These are phyloP conservation scores for Apiosordaria backusii DNA, from an alignment of 495 filamentous ascomycete genomes.

Conservation along the genomic window DNA sequence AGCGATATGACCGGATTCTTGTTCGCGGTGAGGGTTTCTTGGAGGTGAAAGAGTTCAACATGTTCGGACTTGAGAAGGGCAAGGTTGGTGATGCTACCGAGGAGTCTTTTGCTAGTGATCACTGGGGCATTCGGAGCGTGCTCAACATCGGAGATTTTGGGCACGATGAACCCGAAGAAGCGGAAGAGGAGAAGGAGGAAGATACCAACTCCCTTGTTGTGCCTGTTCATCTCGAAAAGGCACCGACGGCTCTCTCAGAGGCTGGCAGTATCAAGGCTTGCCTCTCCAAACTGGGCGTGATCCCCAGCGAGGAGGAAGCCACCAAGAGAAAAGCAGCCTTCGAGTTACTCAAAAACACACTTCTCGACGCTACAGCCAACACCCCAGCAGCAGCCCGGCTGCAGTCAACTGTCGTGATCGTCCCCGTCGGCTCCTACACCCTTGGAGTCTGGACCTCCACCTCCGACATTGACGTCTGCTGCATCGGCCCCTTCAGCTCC, in stretches of 20 bases:
- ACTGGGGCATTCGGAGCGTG: constrained; percentile 52
- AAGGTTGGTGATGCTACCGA: constrained; percentile 4
- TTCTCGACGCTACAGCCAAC: constrained; percentile 27
- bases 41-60: constrained; percentile 38
- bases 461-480: constrained; percentile 58
- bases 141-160: constrained; percentile 28
- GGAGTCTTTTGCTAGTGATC: constrained; percentile 48
- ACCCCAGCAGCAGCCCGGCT: constrained; percentile 4
- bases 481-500: constrained; percentile 53
- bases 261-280: constrained; percentile 25
- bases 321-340: constrained; percentile 41
- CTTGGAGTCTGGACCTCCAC: constrained; percentile 51
- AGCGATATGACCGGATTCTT: constrained; percentile 57
- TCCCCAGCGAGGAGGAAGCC: constrained; percentile 43
- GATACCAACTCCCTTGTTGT: constrained; percentile 19
- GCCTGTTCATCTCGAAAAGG: constrained; percentile 26
- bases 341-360: constrained; percentile 39
- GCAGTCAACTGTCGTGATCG: constrained; percentile 41
- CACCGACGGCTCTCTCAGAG: constrained; percentile 20
- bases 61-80: constrained; percentile 42
- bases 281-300: constrained; percentile 30
- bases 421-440: constrained; percentile 59
- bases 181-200: constrained; percentile 16
- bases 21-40: constrained; percentile 39
- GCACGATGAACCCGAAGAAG: background rate